Evolutionary conservation across 164 flowering plant species (phyloP).

Genomic region (Aristolochia californica): DNA sequence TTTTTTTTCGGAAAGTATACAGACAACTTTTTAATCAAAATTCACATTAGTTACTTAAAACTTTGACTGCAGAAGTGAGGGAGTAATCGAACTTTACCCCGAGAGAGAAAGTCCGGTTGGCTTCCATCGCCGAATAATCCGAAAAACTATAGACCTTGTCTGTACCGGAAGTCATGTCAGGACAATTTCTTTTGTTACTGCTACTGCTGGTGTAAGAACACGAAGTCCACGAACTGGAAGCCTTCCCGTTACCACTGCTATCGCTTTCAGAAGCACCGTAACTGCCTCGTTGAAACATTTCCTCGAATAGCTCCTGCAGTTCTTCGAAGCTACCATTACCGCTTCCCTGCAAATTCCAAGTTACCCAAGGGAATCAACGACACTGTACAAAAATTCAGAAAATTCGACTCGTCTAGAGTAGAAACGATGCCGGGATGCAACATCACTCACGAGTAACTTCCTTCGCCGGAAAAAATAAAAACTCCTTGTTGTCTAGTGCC

Average conservation of each 20-base stretch:
- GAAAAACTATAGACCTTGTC: neutral
- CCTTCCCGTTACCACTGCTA: neutral
- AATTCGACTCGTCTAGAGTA: too few relatives aligned
- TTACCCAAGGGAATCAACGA: too few relatives aligned
- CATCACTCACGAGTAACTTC: too few relatives aligned
- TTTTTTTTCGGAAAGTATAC: too few relatives aligned
- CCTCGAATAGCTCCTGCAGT: conserved; percentile 57
- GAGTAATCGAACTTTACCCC: too few relatives aligned
- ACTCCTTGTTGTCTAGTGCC: too few relatives aligned
- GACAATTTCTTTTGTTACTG: conserved; percentile 32
- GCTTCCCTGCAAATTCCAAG: conserved; percentile 36
- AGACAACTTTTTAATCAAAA: too few relatives aligned
- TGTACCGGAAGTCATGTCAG: conserved; percentile 25
- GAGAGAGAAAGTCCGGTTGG: conserved; percentile 3
- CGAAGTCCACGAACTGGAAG: conserved; percentile 22
- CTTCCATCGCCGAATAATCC: neutral
- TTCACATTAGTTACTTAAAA: too few relatives aligned
- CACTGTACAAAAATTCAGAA: too few relatives aligned
- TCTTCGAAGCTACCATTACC: conserved; percentile 61
- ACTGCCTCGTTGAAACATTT: conserved; percentile 48
- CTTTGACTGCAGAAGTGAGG: too few relatives aligned
- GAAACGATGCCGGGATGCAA: too few relatives aligned
- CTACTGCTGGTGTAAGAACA: neutral
- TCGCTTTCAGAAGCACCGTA: conserved; percentile 5
- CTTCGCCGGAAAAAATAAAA: too few relatives aligned